Conservation (phyloP, 106 monocot species). For the Phalaenopsis aphrodite region DNA sequence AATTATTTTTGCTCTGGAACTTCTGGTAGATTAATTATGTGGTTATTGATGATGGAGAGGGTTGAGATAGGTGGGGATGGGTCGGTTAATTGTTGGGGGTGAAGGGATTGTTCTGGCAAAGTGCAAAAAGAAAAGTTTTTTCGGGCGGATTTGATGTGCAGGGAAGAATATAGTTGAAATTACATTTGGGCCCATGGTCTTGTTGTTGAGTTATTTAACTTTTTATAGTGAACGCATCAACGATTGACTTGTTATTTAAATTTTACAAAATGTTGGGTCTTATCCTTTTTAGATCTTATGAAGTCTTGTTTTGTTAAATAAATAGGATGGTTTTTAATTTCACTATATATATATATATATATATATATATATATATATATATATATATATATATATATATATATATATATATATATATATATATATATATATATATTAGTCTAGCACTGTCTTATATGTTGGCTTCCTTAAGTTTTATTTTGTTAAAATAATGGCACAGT, state of each 20-base stretch:
- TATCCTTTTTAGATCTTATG: background rate
- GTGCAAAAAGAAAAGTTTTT: background rate
- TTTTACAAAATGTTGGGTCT: no score
- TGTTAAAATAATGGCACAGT: background rate
- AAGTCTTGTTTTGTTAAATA: background rate
- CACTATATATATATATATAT: no score
- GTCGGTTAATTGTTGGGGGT: background rate
- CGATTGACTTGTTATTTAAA: background rate
- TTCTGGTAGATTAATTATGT: background rate
- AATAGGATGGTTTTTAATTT: background rate
- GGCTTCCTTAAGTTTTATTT: background rate
- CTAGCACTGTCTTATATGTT: background rate
- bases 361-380: no score
- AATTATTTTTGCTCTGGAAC: background rate
- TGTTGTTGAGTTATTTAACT: background rate
- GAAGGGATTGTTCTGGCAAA: background rate
- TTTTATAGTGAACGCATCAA: background rate
- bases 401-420: no score
- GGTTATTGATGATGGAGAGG: background rate
- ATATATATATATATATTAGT: background rate
- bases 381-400: no score
- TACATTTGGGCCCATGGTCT: slow-evolving; percentile 15
- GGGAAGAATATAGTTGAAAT: slow-evolving; percentile 4
- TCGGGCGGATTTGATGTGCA: slow-evolving; percentile 14
- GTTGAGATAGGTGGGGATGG: background rate